These are phyloP conservation scores for Yamagishiella unicocca DNA, from an alignment of 139 green algal species.

Conservation along the genomic window DNA sequence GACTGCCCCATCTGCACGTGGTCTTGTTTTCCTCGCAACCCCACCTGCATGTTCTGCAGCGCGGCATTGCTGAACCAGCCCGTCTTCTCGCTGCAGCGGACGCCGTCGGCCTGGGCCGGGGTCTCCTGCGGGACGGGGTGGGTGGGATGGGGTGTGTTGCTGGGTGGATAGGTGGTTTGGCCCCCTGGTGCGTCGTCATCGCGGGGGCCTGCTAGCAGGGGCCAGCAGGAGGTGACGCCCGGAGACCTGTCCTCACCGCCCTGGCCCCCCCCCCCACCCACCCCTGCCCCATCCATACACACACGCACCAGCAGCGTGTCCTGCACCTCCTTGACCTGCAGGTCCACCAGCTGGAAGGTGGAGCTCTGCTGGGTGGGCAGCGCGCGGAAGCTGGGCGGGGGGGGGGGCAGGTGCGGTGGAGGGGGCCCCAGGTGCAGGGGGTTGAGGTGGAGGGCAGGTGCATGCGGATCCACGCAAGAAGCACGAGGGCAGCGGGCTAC, in stretches of 20 bases:
- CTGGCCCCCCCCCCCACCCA: neutral
- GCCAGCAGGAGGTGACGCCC: too few relatives aligned
- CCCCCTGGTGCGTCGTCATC: too few relatives aligned
- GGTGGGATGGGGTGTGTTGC: neutral
- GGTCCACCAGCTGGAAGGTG: constrained; percentile 42
- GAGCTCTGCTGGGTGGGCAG: constrained; percentile 32
- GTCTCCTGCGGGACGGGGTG: neutral
- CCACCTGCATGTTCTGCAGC: constrained; percentile 26
- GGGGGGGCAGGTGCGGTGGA: neutral
- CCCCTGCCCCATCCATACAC: neutral
- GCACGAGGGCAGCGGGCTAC: neutral
- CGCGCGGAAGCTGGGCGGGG: constrained; percentile 24
- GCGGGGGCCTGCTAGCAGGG: too few relatives aligned
- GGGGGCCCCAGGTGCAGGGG: too few relatives aligned
- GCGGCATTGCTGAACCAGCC: constrained; percentile 37
- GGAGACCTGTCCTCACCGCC: too few relatives aligned
- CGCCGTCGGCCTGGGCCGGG: neutral
- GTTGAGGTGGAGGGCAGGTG: neutral
- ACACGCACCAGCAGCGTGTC: neutral
- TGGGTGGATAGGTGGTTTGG: too few relatives aligned
- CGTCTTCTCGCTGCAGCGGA: constrained; percentile 38
- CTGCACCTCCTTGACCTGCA: constrained; percentile 8
- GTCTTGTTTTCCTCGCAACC: too few relatives aligned
- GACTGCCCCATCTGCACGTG: too few relatives aligned
- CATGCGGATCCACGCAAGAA: too few relatives aligned